Percentiles rank a stretch among this genome's conserved stretches.
Evolutionary conservation across 2,329 filamentous ascomycete species (phyloP).

Genomic region (Fusarium solani-melongenae): DNA sequence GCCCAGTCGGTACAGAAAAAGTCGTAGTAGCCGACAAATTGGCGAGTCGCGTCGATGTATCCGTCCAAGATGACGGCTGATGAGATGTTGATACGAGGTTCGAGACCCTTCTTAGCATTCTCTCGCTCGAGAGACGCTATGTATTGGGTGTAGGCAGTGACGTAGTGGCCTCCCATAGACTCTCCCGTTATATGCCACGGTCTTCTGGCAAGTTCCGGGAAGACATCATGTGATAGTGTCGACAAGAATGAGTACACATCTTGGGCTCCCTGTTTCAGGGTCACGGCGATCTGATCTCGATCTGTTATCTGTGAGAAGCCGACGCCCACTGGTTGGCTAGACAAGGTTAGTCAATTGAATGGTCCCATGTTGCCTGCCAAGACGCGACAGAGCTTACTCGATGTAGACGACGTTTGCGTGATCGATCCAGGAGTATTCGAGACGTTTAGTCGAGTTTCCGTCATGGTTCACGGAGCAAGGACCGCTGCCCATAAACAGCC

Average conservation of each 20-base stretch:
- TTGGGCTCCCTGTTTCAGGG: slow-evolving; percentile 17
- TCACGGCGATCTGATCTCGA: slow-evolving; percentile 20
- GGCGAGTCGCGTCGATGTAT: slow-evolving; percentile 26
- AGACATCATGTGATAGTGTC: slow-evolving; percentile 11
- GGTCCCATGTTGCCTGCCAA: not conserved
- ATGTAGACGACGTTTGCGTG: slow-evolving; percentile 28
- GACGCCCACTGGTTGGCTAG: slow-evolving; percentile 26
- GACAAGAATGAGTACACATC: slow-evolving; percentile 24
- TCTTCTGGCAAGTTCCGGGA: slow-evolving; percentile 17
- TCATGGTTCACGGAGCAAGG: slow-evolving; percentile 24
- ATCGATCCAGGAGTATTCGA: slow-evolving; percentile 28
- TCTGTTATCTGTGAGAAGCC: slow-evolving; percentile 33
- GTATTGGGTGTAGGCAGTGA: slow-evolving; percentile 30
- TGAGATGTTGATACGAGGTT: not conserved
- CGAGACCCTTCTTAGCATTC: not conserved
- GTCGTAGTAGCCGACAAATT: slow-evolving; percentile 22
- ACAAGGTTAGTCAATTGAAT: not conserved
- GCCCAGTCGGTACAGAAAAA: slow-evolving; percentile 32
- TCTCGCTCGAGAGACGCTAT: slow-evolving; percentile 1
- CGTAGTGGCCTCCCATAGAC: slow-evolving; percentile 35
- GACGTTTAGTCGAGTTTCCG: slow-evolving; percentile 21
- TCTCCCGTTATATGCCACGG: slow-evolving; percentile 33
- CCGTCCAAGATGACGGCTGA: slow-evolving; percentile 29
- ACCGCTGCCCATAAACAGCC: slow-evolving; percentile 28
- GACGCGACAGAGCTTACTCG: slow-evolving; percentile 5